Evolutionary conservation across 106 monocot genomes (phyloP).

Genomic region (Dioscorea zingiberensis): DNA sequence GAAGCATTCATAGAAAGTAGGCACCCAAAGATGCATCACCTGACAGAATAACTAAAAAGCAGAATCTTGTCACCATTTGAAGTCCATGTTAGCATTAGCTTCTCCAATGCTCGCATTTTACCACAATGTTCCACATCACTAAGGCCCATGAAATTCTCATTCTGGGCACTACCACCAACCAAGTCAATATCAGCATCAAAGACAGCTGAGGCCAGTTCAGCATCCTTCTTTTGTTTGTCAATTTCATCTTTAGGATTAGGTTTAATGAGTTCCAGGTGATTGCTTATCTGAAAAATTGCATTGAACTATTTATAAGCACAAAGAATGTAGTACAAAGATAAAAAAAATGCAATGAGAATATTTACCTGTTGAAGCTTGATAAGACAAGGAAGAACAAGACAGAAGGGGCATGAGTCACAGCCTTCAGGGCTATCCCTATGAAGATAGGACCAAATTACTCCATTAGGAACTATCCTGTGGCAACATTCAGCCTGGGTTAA

Average conservation of each 20-base stretch:
- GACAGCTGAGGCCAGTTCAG: slow-evolving; percentile 74
- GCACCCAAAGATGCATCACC: slow-evolving; percentile 22
- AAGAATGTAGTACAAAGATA: neutral
- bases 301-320: neutral
- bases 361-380: slow-evolving; percentile 93
- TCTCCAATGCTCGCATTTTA: slow-evolving; percentile 87
- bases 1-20: no score
- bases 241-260: slow-evolving; percentile 86
- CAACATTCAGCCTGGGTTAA: slow-evolving; percentile 88
- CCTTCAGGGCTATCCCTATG: slow-evolving; percentile 85
- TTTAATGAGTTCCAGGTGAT: slow-evolving; percentile 96
- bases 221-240: slow-evolving; percentile 95
- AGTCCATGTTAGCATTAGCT: slow-evolving; percentile 61
- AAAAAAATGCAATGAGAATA: neutral
- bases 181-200: slow-evolving; percentile 71
- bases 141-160: slow-evolving; percentile 92
- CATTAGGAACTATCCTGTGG: slow-evolving; percentile 65
- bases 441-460: slow-evolving; percentile 95
- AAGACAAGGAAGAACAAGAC: slow-evolving; percentile 93
- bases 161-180: slow-evolving; percentile 70
- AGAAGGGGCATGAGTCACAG: slow-evolving; percentile 92
- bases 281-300: slow-evolving; percentile 56
- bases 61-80: slow-evolving; percentile 84
- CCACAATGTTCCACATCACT: slow-evolving; percentile 94
- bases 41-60: slow-evolving; percentile 95